phyloP scores from a whole-genome alignment of 192 early-diverging fungal genomes.

The Cetraspora pellucida region DNA sequence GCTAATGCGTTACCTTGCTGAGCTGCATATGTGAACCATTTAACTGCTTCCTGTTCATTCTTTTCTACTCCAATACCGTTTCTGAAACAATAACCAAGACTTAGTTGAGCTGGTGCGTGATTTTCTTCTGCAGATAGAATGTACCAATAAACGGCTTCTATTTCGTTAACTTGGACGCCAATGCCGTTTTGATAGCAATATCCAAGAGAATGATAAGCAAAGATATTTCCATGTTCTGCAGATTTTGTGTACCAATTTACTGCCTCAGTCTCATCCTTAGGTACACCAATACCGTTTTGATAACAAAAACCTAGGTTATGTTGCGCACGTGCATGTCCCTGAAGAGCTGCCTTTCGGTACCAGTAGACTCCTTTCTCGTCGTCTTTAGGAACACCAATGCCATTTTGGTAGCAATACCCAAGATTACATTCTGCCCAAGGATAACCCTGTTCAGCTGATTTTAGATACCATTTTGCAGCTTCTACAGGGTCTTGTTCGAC shows the following conservation, averaged over 20 bases:
- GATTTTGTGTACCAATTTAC: conserved; percentile 60
- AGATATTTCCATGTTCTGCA: conserved; percentile 59
- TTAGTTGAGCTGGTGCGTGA: conserved; percentile 65
- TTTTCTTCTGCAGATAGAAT: conserved; percentile 59
- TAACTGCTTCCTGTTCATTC: conserved; percentile 64
- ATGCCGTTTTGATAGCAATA: conserved; percentile 69
- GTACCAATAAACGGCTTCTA: conserved; percentile 65
- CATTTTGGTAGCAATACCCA: conserved; percentile 76
- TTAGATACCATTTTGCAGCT: conserved; percentile 63
- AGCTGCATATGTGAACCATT: conserved; percentile 65
- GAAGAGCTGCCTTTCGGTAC: conserved; percentile 69
- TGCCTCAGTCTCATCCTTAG: conserved; percentile 52
- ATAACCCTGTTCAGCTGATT: conserved; percentile 62
- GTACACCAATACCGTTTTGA: conserved; percentile 81
- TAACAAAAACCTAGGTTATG: conserved; percentile 84
- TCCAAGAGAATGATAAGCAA: conserved; percentile 60
- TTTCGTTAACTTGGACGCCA: conserved; percentile 53
- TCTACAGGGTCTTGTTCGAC: conserved; percentile 55
- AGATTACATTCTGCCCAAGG: conserved; percentile 76
- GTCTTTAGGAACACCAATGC: conserved; percentile 59
- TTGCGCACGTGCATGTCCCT: conserved; percentile 64
- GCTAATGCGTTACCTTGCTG: conserved; percentile 68
- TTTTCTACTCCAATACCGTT: conserved; percentile 65
- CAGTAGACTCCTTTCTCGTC: conserved; percentile 58
- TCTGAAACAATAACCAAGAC: conserved; percentile 64